Conservation (phyloP, 805 yeast genomes). For the Myxozyma geophila region DNA sequence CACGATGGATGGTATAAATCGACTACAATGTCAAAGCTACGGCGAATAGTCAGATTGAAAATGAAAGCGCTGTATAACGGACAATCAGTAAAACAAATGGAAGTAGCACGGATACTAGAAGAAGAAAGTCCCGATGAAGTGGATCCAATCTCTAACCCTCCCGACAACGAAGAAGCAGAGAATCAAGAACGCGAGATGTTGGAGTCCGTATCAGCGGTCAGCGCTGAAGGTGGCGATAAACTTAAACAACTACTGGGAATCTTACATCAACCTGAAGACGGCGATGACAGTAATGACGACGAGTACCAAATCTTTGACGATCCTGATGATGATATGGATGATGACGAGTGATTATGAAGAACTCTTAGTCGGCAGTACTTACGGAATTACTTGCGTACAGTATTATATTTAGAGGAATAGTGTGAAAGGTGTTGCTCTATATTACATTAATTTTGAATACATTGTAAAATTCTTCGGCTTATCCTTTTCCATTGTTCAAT, state of each 20-base stretch:
- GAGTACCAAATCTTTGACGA: slow-evolving; percentile 35
- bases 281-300: slow-evolving; percentile 14
- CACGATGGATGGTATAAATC: slow-evolving; percentile 82
- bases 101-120: slow-evolving; percentile 30
- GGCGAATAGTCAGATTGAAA: slow-evolving; percentile 75
- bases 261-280: slow-evolving; percentile 31
- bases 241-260: slow-evolving; percentile 30
- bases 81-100: slow-evolving; percentile 22
- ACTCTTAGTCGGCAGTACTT: too few relatives aligned
- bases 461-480: too few relatives aligned
- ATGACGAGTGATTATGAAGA: background rate
- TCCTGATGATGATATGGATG: slow-evolving; percentile 21
- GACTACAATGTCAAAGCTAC: slow-evolving; percentile 62
- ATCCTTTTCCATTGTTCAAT: too few relatives aligned
- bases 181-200: slow-evolving; percentile 12
- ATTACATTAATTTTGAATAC: too few relatives aligned
- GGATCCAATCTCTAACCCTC: background rate
- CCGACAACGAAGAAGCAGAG: background rate
- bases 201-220: slow-evolving; percentile 23
- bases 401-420: too few relatives aligned
- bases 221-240: slow-evolving; percentile 23
- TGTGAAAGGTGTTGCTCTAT: too few relatives aligned
- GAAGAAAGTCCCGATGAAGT: slow-evolving; percentile 27
- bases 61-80: slow-evolving; percentile 54
- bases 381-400: too few relatives aligned